Base-by-base conservation (phyloP, 192 early-diverging fungal genomes). In the Backusella circina region DNA sequence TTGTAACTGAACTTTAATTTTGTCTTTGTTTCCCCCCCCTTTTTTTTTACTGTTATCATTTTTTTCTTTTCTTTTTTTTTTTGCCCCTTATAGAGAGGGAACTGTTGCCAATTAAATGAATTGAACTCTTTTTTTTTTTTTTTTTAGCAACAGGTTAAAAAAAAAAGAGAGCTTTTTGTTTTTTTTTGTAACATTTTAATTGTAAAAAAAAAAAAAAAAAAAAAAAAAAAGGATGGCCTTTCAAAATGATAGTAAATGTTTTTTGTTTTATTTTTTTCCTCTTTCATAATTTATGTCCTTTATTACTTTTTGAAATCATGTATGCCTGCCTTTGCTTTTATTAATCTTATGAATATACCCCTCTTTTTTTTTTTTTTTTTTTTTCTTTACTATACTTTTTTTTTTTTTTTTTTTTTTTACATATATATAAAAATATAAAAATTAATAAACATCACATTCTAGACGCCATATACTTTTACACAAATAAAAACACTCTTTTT, bases 1-100 rank as follows among this genome's bases (percentile, higher is more conserved):
- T 39, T 70, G 69, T 38, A 70, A 23, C 69, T 23, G 69, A 70
- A 30, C 33, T 67, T 33, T 67, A 67, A 67, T 9, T 68, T 21
- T n/a, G n/a, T n/a, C n/a, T n/a, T n/a, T n/a, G n/a, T n/a, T n/a
- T n/a, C 9, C 9, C 23, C 13, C 65, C 21, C n/a, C 1, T 31
- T 36, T 35, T 65, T 65, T 30, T 68, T 68, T 68, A 36, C 32
- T 23, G 21, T 21, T 23, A 12, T 33, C 33, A 37, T 12, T 68
- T 67, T 30, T 33, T 66, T 67, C 36, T 67, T 67, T 33, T 21
- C 1, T 6, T 0, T 18, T 23, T 33, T 6, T 0, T 18, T 23
- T 33, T 5, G 0, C 44, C 44, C 0, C 13, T 16, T 16, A 2
- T 41, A 18, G 16, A n/a, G 18, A 16, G 44, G 44, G 44, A 35